A percentile compares a stretch with the other conserved stretches of the same genome.
These are phyloP conservation scores for Russula ochroleuca DNA, from an alignment of 768 basidiomycete species.

Conservation along the genomic window DNA sequence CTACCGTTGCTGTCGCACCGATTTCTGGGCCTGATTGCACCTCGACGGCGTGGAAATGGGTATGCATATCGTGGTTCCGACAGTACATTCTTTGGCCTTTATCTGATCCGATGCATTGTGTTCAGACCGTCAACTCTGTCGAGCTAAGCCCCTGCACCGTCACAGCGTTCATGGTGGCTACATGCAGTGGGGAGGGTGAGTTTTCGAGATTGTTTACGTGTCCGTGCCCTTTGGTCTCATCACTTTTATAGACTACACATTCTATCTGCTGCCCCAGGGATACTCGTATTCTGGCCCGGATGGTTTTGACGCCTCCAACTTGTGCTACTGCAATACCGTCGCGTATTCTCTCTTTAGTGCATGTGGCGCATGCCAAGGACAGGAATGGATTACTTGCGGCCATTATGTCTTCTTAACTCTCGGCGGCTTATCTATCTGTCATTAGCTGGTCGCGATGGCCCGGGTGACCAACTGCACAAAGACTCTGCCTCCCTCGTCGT, in stretches of 20 bases:
- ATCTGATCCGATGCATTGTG: background rate
- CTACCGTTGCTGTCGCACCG: background rate
- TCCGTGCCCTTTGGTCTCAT: background rate
- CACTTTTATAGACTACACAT: background rate
- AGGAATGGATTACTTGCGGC: background rate
- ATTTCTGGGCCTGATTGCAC: background rate
- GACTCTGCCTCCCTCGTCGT: background rate
- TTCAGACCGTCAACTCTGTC: background rate
- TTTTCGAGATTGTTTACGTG: background rate
- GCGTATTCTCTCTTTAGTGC: background rate
- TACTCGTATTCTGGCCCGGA: background rate
- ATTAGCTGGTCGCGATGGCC: background rate
- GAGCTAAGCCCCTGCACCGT: background rate
- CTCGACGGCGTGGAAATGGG: background rate
- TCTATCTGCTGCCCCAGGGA: too few relatives aligned
- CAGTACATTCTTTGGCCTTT: background rate
- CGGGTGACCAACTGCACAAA: background rate
- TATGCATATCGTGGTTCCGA: background rate
- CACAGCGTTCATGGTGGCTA: background rate
- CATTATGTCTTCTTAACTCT: background rate
- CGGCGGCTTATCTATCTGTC: background rate
- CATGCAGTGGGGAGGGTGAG: background rate
- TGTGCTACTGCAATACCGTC: constrained; percentile 5
- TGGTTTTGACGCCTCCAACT: background rate
- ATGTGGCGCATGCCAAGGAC: background rate